A percentile compares a stretch with the other conserved stretches of the same genome.
phyloP scores from a whole-genome alignment of 2,329 filamentous ascomycete genomes.

The Aplosporella prunicola region DNA sequence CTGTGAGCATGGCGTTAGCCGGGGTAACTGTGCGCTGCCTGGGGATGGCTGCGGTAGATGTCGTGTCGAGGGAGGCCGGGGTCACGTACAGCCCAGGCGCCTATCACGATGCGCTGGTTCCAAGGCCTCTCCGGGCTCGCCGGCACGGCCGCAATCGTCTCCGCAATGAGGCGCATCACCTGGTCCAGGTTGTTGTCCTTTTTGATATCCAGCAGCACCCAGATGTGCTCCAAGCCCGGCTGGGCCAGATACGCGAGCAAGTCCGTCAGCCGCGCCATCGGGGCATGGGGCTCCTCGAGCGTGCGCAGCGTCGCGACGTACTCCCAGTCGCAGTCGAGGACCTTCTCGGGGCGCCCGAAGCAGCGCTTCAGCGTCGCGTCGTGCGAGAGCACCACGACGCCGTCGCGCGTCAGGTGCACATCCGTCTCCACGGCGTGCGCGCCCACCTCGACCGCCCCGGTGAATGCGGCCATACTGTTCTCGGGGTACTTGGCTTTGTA shows the following conservation, averaged over 20 bases:
- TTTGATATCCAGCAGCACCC: slow-evolving; percentile 86
- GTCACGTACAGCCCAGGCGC: slow-evolving; percentile 62
- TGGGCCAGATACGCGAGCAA: slow-evolving; percentile 61
- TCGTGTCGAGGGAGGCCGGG: background rate
- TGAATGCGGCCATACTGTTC: slow-evolving; percentile 75
- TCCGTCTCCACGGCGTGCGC: slow-evolving; percentile 83
- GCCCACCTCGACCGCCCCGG: slow-evolving; percentile 61
- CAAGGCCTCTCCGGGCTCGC: slow-evolving; percentile 47
- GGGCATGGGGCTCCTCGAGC: slow-evolving; percentile 54
- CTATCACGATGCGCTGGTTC: slow-evolving; percentile 65
- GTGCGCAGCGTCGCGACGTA: slow-evolving; percentile 63
- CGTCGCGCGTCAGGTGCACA: slow-evolving; percentile 71
- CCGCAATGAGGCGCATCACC: slow-evolving; percentile 60
- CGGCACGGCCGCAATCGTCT: slow-evolving; percentile 48
- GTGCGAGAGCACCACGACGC: slow-evolving; percentile 77
- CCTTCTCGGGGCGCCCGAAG: slow-evolving; percentile 63
- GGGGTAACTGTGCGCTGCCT: slow-evolving; percentile 4
- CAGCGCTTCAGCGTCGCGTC: slow-evolving; percentile 71
- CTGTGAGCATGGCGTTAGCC: slow-evolving; percentile 24
- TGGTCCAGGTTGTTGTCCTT: slow-evolving; percentile 59
- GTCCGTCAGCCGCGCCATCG: slow-evolving; percentile 66
- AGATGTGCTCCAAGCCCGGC: slow-evolving; percentile 57
- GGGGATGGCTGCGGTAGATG: slow-evolving; percentile 11
- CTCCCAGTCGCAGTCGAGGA: slow-evolving; percentile 68
- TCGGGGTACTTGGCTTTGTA: slow-evolving; percentile 73